Base-by-base conservation (phyloP, 1,284 basidiomycete genomes). In the Puccinia triticina region DNA sequence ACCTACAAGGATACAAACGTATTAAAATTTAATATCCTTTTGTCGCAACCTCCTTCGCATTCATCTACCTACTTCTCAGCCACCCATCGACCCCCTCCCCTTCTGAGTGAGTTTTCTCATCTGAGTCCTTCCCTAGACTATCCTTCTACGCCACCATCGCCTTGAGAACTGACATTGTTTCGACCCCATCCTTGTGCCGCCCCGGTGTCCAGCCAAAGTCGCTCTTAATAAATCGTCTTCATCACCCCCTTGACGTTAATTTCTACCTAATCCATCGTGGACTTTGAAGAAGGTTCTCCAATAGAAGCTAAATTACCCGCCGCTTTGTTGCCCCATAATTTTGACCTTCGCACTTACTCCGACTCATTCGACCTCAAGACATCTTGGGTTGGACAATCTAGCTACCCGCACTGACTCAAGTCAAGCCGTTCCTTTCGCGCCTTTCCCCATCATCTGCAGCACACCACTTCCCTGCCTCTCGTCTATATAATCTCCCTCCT, bases 91-190 rank as follows among this genome's bases (percentile, higher is more conserved):
- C 59, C 26, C 59, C 59, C 4, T 46, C 66, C 66, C 40, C 8
- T 69, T 69, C 66, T n/a, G 34, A 69, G 66, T 69, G 40, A 69
- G 37, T 69, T 69, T 69, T 69, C 66, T 8, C 66, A 69, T 69
- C 40, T 43, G 21, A 43, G 8, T 43, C 23, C 66, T 29, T 29
- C 66, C 26, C 4, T 23, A n/a, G 40, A 40, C 32, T 34, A 67
- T 11, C 66, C 43, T 34, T 32, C 37, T 43, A 73, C 21, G 71
- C 71, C 71, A 73, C 71, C 4, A 53, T 53, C 71, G 21, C 71
- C 71, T 53, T 53, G 48, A 53, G 71, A 73, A 73, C 71, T 34
- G 48, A 53, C 53, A 11, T 1, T 29, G 26, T 29, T 53, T 53
- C 1, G 5, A 53, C 32, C 8, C 66, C 29, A 21, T 34, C 29